Conservation (phyloP, 805 yeast species). For the Blastobotrys peoriensis region DNA sequence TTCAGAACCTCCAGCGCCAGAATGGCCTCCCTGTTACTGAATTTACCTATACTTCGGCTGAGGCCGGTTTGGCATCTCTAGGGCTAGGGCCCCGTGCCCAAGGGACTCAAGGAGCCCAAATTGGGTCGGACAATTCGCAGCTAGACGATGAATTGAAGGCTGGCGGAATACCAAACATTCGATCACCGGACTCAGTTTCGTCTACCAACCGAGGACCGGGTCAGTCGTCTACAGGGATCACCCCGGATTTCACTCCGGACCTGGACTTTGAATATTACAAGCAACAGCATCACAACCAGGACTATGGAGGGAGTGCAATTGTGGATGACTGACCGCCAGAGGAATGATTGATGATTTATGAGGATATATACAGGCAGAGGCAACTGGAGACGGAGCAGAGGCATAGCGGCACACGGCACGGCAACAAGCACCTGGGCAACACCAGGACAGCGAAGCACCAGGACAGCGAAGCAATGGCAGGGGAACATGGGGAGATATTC, state of each 20-base stretch:
- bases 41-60: conserved; percentile 69
- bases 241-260: conserved; percentile 18
- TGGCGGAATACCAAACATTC: neutral
- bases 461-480: too few relatives aligned
- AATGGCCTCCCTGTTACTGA: conserved; percentile 39
- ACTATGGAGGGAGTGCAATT: neutral
- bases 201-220: neutral
- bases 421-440: too few relatives aligned
- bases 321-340: neutral
- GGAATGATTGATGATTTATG: too few relatives aligned
- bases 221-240: conserved; percentile 3
- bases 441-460: too few relatives aligned
- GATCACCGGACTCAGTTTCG: neutral
- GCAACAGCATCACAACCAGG: conserved; percentile 3
- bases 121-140: neutral
- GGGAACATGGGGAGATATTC: too few relatives aligned
- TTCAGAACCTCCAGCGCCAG: conserved; percentile 47
- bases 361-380: too few relatives aligned
- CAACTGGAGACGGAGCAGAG: too few relatives aligned
- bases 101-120: neutral
- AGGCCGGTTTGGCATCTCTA: conserved; percentile 62
- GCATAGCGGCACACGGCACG: too few relatives aligned
- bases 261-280: conserved; percentile 15
- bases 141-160: neutral
- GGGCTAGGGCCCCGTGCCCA: conserved; percentile 36